Evolutionary conservation across 2,329 filamentous ascomycete species (phyloP), one percentile per base, ranked within the genome.

Genomic region (Colletotrichum sp.): DNA sequence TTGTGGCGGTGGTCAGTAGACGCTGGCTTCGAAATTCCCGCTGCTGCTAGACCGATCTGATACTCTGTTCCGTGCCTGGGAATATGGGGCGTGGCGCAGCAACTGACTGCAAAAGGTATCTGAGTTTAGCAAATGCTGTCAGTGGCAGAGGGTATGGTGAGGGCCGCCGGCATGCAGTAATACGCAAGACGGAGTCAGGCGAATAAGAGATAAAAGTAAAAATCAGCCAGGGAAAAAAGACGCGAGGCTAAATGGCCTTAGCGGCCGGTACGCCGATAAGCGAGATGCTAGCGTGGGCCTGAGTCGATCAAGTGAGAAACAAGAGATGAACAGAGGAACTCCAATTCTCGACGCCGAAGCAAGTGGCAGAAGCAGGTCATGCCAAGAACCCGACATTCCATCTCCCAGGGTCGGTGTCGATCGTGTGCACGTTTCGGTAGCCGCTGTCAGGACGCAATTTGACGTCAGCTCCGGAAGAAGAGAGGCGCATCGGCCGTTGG

Each of bases 261-360:
- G 74, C 74, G 64, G 74, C 74, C 64, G 70, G 52, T 69, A 44
- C 59, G 28, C 71, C 39, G 74, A 76, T 76, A 76, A 76, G 74
- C 74, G 74, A 74, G 65, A 55, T 65, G 34, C 63, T 76, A 76
- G 65, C 59, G 64, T 32, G 63, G 72, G 63, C 24, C 28, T 44
- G 32, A 16, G 52, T 39, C 55, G 39, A 73, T 62, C 26, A 39
- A 24, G 18, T 44, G 65, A n/a, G 55, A 60, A 34, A 44, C n/a
- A 62, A 73, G 26, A 65, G 63, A 69, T 57, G 64, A 73, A 73
- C 69, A 57, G 64, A 32, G 21, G 13, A 63, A 59, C 57, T 44
- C 21, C 32, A 30, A 28, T 18, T 44, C 32, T 30, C 15, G 21
- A 57, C 18, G 32, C 64, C 36, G 49, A 44, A n/a, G 49, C n/a